Base-by-base conservation (phyloP, 805 yeast species). In the Yarrowia porcina region DNA sequence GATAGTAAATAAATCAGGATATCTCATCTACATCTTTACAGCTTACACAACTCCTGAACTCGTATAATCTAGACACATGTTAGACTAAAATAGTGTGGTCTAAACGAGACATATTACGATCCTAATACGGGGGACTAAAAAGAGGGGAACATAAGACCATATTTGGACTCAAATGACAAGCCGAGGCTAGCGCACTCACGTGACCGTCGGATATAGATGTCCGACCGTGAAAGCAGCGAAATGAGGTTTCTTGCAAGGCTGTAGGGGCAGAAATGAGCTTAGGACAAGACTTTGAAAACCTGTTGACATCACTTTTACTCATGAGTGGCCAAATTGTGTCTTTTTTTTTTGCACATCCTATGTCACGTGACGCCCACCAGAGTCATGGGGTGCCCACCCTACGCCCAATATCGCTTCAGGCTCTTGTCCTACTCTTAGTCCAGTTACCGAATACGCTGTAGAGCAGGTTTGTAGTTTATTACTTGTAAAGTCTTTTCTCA, bases 41-140 rank as follows among this genome's bases (percentile, higher is more conserved):
- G 8, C 28, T 4, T 25, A 25, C 28, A 25, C 28, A 5, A 4
- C 28, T 25, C 28, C 28, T 8, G 4, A 25, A 39, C 49, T 44
- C 49, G 32, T 44, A 44, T 44, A 44, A 27, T 44, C 49, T 44
- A 44, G 49, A 44, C 49, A 44, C 49, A 44, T 44, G 25, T 10
- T 15, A n/a, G 15, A 17, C 49, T 44, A 44, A 44, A 44, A 3
- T 44, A 44, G 49, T 17, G 10, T 15, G 49, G 36, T 8, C 52
- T 45, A 45, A 18, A 8, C 13, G 15, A 12, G 27, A 20, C 25
- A 45, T 30, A 45, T 45, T 45, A 45, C 50, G 50, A 18, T 13
- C 52, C 18, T 17, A 6, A 45, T 30, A 18, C 52, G 52, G n/a
- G 36, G 52, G 10, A 11, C 52, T 30, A 45, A 45, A 28, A 45